A percentile compares a stretch with the other conserved stretches of the same genome.
These are phyloP conservation scores for Chenopodium quinoa DNA, from an alignment of 148 eudicot species.

Conservation along the genomic window DNA sequence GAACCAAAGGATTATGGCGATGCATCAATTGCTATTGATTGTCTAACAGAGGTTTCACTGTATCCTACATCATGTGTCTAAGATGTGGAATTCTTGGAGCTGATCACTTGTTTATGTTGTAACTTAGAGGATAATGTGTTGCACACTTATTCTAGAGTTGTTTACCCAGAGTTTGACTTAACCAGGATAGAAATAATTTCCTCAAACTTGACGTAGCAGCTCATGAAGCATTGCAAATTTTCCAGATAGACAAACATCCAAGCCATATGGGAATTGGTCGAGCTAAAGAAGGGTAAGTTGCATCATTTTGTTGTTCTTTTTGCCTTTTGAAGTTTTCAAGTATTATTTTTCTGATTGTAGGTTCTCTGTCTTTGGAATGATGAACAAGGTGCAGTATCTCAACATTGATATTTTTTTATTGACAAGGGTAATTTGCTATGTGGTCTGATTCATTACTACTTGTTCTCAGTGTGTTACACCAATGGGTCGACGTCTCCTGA, in stretches of 20 bases:
- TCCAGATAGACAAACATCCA: conserved; percentile 96
- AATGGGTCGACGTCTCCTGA: conserved; percentile 87
- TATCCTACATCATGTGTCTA: conserved; percentile 44
- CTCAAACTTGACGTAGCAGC: conserved; percentile 92
- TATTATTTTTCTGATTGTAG: conserved; percentile 37
- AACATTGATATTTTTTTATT: not conserved
- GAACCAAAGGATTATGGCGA: conserved; percentile 76
- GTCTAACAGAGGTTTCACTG: conserved; percentile 78
- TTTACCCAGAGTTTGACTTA: conserved; percentile 31
- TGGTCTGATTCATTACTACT: conserved; percentile 25
- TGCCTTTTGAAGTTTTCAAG: conserved; percentile 13
- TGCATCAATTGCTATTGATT: conserved; percentile 74
- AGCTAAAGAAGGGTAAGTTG: conserved; percentile 95
- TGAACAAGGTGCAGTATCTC: conserved; percentile 72
- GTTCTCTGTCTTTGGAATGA: conserved; percentile 98
- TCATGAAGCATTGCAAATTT: conserved; percentile 92
- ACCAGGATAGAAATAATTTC: conserved; percentile 66
- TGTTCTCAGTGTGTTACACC: conserved; percentile 86
- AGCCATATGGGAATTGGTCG: conserved; percentile 99
- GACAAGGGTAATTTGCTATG: conserved; percentile 14
- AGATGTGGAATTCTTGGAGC: conserved; percentile 5
- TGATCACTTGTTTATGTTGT: not conserved
- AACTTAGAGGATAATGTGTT: conserved; percentile 5
- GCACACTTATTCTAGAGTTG: conserved; percentile 2
- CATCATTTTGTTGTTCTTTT: conserved; percentile 23